Conservation (phyloP, 2,329 filamentous ascomycete genomes). For the Neoscytalidium dimidiatum region DNA sequence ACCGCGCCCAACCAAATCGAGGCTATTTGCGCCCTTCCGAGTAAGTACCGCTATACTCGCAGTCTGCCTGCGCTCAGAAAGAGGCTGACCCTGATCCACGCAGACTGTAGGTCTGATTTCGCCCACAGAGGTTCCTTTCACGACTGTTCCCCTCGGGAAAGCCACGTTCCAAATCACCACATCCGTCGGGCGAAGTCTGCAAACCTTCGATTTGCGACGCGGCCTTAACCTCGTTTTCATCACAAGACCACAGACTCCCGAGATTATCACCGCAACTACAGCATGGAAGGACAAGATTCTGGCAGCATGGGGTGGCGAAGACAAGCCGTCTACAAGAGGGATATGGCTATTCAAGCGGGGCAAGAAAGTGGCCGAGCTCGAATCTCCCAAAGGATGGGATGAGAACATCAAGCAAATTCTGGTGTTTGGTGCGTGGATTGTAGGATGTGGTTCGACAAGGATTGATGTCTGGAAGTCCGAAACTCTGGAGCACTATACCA, state of each 20-base stretch:
- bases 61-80: not conserved
- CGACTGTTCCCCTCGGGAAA: conserved; percentile 83
- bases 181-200: conserved; percentile 83
- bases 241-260: conserved; percentile 84
- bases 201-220: conserved; percentile 91
- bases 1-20: conserved; percentile 53
- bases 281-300: conserved; percentile 87
- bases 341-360: conserved; percentile 93
- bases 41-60: conserved; percentile 54
- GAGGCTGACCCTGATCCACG: conserved; percentile 12
- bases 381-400: conserved; percentile 63
- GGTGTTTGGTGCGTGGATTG: conserved; percentile 87
- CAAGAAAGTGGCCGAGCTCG: conserved; percentile 76
- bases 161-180: conserved; percentile 97
- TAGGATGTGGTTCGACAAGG: conserved; percentile 73
- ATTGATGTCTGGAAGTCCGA: conserved; percentile 88
- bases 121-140: conserved; percentile 86
- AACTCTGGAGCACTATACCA: conserved; percentile 87
- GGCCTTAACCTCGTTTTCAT: conserved; percentile 93
- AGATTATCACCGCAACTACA: conserved; percentile 79
- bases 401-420: conserved; percentile 77
- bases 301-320: conserved; percentile 79
- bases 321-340: conserved; percentile 59
- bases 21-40: conserved; percentile 90
- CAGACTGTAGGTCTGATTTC: conserved; percentile 93